Evolutionary conservation across 345 rosid genomes (phyloP), one percentile per base, ranked within the genome.

Genomic region (Stellera chamaejasme): DNA sequence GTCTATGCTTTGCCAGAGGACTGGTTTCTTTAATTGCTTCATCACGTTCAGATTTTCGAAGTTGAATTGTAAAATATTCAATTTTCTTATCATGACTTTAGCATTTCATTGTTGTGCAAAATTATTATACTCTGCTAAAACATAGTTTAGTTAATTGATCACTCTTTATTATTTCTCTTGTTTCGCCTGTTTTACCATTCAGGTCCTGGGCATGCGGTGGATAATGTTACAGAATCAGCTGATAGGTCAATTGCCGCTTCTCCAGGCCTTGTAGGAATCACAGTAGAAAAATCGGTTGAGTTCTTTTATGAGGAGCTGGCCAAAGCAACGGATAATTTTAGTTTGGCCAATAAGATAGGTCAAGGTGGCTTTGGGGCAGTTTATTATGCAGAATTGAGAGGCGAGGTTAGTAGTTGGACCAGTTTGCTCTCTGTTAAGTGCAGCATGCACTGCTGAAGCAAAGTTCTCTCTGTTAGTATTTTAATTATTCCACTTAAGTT

Each of bases 291-390:
- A 59, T 87, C 97, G 2, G 88, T 89, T 48, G 96, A 87, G 71
- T 89, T 89, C 70, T 67, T 96, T 10, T 79, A 82, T 59, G 94
- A 93, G 74, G 99, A 93, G 72, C 96, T 93, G 25, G 86, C 99
- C 32, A 72, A 59, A 68, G 99, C 94, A 27, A 89, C 96, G 13
- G 85, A 84, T 62, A 75, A 77, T 77, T 93, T 93, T 71, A 93
- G 78, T 69, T 25, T 84, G 74, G 81, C 97, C 47, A 84, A 79
- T 68, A 89, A 87, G 81, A 93, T 93, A 15, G 97, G 99, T 10
- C 48, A 81, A 73, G 97, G 99, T 63, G 97, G 99, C 66, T 93
- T 88, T 53, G 99, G 99, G 16, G 75, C 82, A 61, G 92, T 89
- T 58, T 93, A 81, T 76, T 84, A 82, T 66, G 99, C 99, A 46